Base-by-base conservation (phyloP, 352 stramenopile species). In the Poterioochromonas sp. region DNA sequence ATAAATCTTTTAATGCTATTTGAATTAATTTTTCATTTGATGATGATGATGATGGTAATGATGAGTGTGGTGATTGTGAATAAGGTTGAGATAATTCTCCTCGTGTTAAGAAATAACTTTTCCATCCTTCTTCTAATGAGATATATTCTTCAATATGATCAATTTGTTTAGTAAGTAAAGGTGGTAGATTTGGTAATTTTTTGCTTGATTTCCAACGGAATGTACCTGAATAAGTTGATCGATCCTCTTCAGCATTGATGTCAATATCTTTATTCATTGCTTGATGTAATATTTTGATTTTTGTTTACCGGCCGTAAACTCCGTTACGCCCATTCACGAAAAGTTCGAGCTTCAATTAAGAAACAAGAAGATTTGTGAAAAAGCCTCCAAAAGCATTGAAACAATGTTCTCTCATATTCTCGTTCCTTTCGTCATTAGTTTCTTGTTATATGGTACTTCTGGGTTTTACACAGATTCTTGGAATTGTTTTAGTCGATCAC, bases 191-290 rank as follows among this genome's bases (percentile, higher is more conserved):
- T 0, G 3, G 39, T 11, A 74, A 35, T 34, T 26, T 20, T 54
- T 74, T 74, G 11, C 34, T 44, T 34, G 8, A 12, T 39, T 74
- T 74, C 65, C 65, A 74, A 26, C 65, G 65, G 53, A 74, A 74
- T 58, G 65, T 74, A 35, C 65, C 65, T 54, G 65, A 74, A 74
- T 74, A 74, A 40, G 47, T 26, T 26, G 47, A 58, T 26, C 15
- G 26, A 58, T 58, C 47, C 15, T 26, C 15, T 58, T 15, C 47
- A 26, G 15, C 47, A 26, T 58, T 26, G 26, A 58, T 58, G 15
- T 58, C 47, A n/a, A n/a, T n/a, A n/a, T n/a, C n/a, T n/a, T n/a
- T n/a, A n/a, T n/a, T n/a, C n/a, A n/a, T n/a, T n/a, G n/a, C n/a
- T n/a, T n/a, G n/a, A n/a, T n/a, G n/a, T n/a, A n/a, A n/a, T n/a